Evolutionary conservation across 768 basidiomycete genomes (phyloP).

Genomic region (Punctularia strigosozonata): DNA sequence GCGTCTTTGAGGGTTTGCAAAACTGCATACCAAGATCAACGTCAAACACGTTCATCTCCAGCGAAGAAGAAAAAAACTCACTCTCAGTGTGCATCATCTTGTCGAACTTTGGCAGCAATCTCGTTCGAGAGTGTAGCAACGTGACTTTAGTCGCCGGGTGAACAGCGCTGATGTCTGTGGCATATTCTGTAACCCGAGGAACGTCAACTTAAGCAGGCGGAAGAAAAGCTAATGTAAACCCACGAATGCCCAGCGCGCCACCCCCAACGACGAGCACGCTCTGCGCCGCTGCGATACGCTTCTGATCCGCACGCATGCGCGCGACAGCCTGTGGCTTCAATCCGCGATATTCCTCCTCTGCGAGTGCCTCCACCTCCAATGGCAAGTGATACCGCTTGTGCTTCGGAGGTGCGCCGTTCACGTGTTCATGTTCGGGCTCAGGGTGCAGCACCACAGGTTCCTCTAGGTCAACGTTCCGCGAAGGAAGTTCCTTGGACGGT

Average conservation of each 20-base stretch:
- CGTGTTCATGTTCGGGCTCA: too few relatives aligned
- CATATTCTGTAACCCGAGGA: conserved; percentile 33
- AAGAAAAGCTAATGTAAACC: conserved; percentile 13
- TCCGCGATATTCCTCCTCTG: too few relatives aligned
- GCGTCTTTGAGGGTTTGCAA: too few relatives aligned
- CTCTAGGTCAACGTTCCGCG: conserved; percentile 1
- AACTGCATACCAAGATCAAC: too few relatives aligned
- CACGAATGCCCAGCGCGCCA: conserved; percentile 64
- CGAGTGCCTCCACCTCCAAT: too few relatives aligned
- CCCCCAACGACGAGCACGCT: conserved; percentile 59
- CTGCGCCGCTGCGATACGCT: conserved; percentile 29
- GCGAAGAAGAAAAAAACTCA: conserved; percentile 16
- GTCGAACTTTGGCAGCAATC: conserved; percentile 44
- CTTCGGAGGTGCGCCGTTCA: too few relatives aligned
- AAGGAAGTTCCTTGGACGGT: too few relatives aligned
- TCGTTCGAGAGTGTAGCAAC: conserved; percentile 44
- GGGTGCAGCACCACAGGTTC: too few relatives aligned
- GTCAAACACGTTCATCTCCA: too few relatives aligned
- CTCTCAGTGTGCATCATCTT: conserved; percentile 39
- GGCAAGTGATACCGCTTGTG: too few relatives aligned
- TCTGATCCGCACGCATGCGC: too few relatives aligned
- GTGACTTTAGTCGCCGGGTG: conserved; percentile 43
- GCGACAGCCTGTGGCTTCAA: too few relatives aligned
- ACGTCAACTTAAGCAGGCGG: neutral
- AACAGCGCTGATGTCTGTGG: conserved; percentile 46